phyloP scores from a whole-genome alignment of 768 basidiomycete species.

The Amanita subjunquillea region DNA sequence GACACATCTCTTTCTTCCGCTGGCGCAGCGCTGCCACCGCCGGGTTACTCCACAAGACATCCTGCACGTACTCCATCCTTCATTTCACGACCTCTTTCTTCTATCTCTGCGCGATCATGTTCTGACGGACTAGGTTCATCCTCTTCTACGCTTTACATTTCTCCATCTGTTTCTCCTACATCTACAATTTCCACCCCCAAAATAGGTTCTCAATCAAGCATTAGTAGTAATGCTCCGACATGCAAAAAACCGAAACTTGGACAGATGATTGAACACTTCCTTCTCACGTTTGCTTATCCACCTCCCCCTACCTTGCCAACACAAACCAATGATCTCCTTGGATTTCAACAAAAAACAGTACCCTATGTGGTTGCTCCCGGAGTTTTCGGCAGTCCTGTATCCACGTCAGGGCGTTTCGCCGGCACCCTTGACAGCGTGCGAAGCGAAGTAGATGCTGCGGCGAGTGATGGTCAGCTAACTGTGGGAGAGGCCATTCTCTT shows the following conservation, averaged over 20 bases:
- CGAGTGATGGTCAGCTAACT: slow-evolving; percentile 5
- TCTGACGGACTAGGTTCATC: background rate
- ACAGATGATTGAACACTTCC: slow-evolving; percentile 27
- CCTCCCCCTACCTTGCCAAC: slow-evolving; percentile 1
- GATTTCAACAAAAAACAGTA: slow-evolving; percentile 6
- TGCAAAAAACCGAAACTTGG: slow-evolving; percentile 21
- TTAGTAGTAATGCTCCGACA: slow-evolving; percentile 2
- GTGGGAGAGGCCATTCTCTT: slow-evolving; percentile 20
- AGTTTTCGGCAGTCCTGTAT: slow-evolving; percentile 8
- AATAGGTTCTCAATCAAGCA: slow-evolving; percentile 1
- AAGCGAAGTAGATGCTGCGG: background rate
- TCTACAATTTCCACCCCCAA: background rate
- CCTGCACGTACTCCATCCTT: background rate
- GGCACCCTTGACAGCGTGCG: background rate
- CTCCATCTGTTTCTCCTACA: background rate
- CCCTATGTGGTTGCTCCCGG: slow-evolving; percentile 17
- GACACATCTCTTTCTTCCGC: background rate
- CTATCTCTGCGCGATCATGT: background rate
- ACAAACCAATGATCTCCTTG: background rate
- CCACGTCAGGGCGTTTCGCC: background rate
- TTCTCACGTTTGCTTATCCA: slow-evolving; percentile 24
- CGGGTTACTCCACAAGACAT: background rate
- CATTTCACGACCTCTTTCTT: background rate
- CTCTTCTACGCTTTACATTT: slow-evolving; percentile 2
- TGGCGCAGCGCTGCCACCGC: background rate